Evolutionary conservation across 768 basidiomycete species (phyloP).

Genomic region (Suillus hirtellus): DNA sequence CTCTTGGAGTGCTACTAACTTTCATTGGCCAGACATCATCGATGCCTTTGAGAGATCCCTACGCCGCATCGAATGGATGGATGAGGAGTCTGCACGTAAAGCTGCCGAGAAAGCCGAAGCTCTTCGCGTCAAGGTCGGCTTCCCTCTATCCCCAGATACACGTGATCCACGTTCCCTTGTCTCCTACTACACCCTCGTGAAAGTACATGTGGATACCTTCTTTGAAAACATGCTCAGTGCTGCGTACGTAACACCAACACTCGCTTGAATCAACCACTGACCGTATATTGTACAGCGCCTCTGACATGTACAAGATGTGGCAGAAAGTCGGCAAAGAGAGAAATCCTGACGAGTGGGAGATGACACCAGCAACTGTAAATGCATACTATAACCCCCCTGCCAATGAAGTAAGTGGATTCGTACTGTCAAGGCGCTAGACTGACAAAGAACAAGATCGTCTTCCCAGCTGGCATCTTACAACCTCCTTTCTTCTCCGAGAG

Average conservation of each 20-base stretch:
- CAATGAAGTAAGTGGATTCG: constrained; percentile 62
- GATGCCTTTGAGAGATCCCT: constrained; percentile 81
- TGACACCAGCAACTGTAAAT: constrained; percentile 84
- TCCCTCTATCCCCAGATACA: constrained; percentile 85
- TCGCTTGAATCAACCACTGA: constrained; percentile 11
- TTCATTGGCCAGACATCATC: constrained; percentile 62
- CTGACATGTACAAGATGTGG: constrained; percentile 72
- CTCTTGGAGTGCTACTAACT: constrained; percentile 1
- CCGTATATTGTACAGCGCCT: constrained; percentile 40
- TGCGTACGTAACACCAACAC: constrained; percentile 36
- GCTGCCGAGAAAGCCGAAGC: constrained; percentile 77
- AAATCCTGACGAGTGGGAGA: constrained; percentile 80
- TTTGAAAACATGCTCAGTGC: constrained; percentile 82
- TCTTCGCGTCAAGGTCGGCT: constrained; percentile 85
- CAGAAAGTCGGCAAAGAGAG: constrained; percentile 66
- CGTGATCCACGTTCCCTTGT: constrained; percentile 65
- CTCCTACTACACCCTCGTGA: constrained; percentile 71
- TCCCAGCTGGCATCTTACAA: constrained; percentile 94
- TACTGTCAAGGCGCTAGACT: neutral
- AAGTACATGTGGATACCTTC: constrained; percentile 67
- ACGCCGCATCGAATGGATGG: constrained; percentile 86
- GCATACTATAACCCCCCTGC: constrained; percentile 87
- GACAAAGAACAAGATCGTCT: constrained; percentile 64
- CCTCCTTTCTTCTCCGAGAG: constrained; percentile 86
- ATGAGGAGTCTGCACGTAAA: constrained; percentile 72